Percentiles rank a stretch among this genome's conserved stretches.
Evolutionary conservation across 2,329 filamentous ascomycete genomes (phyloP).

Genomic region (Hawksworthiomyces lignivorus): DNA sequence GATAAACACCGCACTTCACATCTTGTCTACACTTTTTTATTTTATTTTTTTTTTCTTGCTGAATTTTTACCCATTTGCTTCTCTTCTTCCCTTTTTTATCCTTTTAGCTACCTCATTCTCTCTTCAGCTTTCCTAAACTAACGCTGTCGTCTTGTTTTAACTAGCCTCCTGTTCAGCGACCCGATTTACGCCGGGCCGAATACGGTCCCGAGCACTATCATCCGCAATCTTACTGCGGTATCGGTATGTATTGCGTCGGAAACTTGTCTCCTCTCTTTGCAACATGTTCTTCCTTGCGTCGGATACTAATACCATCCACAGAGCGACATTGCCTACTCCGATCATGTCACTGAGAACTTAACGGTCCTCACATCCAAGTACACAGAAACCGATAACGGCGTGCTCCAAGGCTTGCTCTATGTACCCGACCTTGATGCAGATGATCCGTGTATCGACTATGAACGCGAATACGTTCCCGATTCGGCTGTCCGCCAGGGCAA

Average conservation of each 20-base stretch:
- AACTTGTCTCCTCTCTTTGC: background rate
- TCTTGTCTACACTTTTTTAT: background rate
- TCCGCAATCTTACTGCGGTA: slow-evolving; percentile 49
- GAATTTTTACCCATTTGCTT: background rate
- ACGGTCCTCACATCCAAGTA: slow-evolving; percentile 69
- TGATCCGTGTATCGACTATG: slow-evolving; percentile 55
- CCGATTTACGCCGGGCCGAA: slow-evolving; percentile 44
- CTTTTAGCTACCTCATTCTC: no score
- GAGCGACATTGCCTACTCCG: slow-evolving; percentile 44
- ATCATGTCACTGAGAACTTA: slow-evolving; percentile 49
- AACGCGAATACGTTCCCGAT: slow-evolving; percentile 58
- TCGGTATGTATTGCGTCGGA: slow-evolving; percentile 34
- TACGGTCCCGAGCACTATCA: slow-evolving; percentile 44
- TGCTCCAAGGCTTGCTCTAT: slow-evolving; percentile 74
- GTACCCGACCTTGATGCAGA: slow-evolving; percentile 59
- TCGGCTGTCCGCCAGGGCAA: slow-evolving; percentile 69
- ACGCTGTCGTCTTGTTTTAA: background rate
- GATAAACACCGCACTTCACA: no score
- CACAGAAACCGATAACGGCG: slow-evolving; percentile 48
- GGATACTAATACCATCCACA: slow-evolving; percentile 12
- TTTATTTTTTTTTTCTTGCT: background rate
- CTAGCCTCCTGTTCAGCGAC: slow-evolving; percentile 53
- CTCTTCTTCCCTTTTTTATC: no score
- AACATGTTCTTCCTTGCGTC: background rate
- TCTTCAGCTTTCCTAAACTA: background rate